Conservation (phyloP, 2,329 filamentous ascomycete species). For the Coniella vitis region DNA sequence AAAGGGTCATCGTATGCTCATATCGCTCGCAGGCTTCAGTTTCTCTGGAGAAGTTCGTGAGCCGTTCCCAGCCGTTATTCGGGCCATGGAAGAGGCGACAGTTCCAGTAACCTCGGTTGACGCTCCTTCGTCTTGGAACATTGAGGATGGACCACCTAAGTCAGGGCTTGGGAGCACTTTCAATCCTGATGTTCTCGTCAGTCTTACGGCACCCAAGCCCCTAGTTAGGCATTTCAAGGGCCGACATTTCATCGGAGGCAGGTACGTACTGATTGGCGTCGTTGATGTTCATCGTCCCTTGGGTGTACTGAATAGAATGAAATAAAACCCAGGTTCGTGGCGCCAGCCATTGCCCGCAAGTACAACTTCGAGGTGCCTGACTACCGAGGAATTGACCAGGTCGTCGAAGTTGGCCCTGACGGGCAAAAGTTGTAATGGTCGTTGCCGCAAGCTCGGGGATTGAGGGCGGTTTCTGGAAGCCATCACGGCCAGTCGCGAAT, state of each 20-base stretch:
- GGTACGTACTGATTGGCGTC: conserved; percentile 40
- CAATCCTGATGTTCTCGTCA: conserved; percentile 73
- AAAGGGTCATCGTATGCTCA: conserved; percentile 2
- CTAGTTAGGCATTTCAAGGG: conserved; percentile 77
- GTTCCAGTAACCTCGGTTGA: conserved; percentile 84
- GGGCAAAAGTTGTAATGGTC: conserved; percentile 46
- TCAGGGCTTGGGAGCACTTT: conserved; percentile 74
- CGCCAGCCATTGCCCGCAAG: conserved; percentile 69
- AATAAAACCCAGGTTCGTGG: conserved; percentile 60
- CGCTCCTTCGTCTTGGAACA: conserved; percentile 90
- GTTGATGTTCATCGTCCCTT: not conserved
- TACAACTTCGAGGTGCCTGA: conserved; percentile 77
- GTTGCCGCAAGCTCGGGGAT: not conserved
- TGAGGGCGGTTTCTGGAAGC: not conserved
- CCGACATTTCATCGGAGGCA: conserved; percentile 84
- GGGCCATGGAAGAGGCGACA: conserved; percentile 63
- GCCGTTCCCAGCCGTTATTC: conserved; percentile 78
- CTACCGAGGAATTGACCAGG: conserved; percentile 82
- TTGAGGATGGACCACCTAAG: conserved; percentile 74
- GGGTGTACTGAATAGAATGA: conserved; percentile 6
- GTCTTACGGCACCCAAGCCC: conserved; percentile 89
- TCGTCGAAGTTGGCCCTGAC: conserved; percentile 63
- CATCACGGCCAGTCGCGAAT: not conserved
- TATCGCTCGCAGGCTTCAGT: conserved; percentile 61
- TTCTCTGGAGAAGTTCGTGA: conserved; percentile 91